Evolutionary conservation across 805 yeast genomes (phyloP), one percentile per base, ranked within the genome.

Genomic region (Lipomyces yamadae): DNA sequence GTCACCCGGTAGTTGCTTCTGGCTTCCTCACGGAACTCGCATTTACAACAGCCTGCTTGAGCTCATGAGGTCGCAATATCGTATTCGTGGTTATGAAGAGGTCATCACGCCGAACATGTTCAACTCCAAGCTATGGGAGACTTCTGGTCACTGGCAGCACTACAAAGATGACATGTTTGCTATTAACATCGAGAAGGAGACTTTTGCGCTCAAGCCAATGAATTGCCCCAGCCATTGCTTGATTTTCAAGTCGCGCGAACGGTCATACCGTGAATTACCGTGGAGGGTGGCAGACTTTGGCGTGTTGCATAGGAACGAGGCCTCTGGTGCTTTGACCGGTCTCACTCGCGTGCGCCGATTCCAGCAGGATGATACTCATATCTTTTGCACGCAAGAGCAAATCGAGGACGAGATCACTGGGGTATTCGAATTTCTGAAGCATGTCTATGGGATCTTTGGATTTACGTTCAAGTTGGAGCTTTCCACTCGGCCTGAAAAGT

Each of bases 1-100:
- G 89, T 91, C 97, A 24, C 99, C 99, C 63, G 99, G 99, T 72
- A 88, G 96, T 53, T 93, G 97, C 68, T 95, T 95, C 87, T 95
- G 98, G 98, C 85, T 95, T 75, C 99, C 99, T 61, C 99, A 94
- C 76, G 99, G 99, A 81, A 88, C 99, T 59, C 90, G 98, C 82
- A 95, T 95, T 77, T 95, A 95, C 85, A 91, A 91, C 80, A 86
- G 91, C 67, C 83, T 95, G 79, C 87, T 88, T 73, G 92, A 90
- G 39, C 80, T 92, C 79, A 78, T 95, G 81, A 87, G 94, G 81
- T 77, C 79, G 63, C 97, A 95, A 82, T 95, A 95, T 81, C 88
- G 89, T 77, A 87, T 86, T 81, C 89, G 99, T 80, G 98, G 98
- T 52, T 95, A 90, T 79, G 97, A 95, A 71, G 99, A 95, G 83